These are phyloP conservation scores for Alternaria triticina DNA, from an alignment of 2,329 filamentous ascomycete genomes.

Conservation along the genomic window DNA sequence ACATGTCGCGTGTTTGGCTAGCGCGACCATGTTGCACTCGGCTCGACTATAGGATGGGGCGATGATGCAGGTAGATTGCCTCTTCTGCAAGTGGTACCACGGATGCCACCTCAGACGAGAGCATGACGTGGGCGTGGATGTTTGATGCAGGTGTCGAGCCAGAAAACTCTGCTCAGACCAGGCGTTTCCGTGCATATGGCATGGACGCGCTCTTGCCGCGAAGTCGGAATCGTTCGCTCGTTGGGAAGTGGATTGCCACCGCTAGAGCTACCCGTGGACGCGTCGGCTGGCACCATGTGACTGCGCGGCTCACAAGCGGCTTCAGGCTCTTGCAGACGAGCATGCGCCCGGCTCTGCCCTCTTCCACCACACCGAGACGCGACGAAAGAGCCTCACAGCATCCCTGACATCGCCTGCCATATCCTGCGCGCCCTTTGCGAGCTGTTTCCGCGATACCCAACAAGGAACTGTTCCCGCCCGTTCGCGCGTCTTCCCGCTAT, in stretches of 20 bases:
- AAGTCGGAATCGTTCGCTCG: slow-evolving; percentile 11
- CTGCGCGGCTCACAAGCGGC: slow-evolving; percentile 24
- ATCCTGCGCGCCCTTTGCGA: slow-evolving; percentile 6
- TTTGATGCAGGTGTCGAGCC: slow-evolving; percentile 8
- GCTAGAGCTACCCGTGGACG: slow-evolving; percentile 21
- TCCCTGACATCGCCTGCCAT: slow-evolving; percentile 13
- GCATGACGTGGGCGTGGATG: slow-evolving; percentile 1
- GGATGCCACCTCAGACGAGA: background rate
- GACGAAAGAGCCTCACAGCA: slow-evolving; percentile 8
- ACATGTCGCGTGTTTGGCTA: background rate
- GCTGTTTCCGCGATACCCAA: slow-evolving; percentile 3
- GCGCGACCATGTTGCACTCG: background rate
- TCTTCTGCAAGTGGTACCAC: background rate
- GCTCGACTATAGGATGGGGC: background rate
- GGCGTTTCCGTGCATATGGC: slow-evolving; percentile 21
- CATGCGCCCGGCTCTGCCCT: slow-evolving; percentile 7
- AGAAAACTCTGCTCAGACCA: slow-evolving; percentile 20
- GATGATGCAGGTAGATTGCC: background rate
- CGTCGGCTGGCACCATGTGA: slow-evolving; percentile 26
- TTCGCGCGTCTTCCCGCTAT: slow-evolving; percentile 28
- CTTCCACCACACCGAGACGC: slow-evolving; percentile 25
- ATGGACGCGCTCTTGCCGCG: slow-evolving; percentile 12
- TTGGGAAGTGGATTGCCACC: slow-evolving; percentile 22
- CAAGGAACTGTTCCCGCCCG: slow-evolving; percentile 9
- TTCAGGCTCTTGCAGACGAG: slow-evolving; percentile 17